A percentile compares a stretch with the other conserved stretches of the same genome.
phyloP scores from a whole-genome alignment of 345 rosid genomes.

The Ceriops zippeliana region DNA sequence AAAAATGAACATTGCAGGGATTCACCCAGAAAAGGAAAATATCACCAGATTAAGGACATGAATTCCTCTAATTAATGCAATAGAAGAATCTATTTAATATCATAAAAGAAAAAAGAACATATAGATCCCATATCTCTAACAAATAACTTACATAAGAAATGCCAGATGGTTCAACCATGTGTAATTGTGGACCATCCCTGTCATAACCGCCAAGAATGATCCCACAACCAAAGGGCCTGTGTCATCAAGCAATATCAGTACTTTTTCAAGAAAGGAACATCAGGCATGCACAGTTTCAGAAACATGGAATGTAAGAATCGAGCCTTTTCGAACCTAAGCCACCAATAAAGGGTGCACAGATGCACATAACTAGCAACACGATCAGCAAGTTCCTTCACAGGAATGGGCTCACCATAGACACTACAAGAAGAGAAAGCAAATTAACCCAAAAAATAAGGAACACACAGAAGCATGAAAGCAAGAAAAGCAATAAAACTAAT shows the following conservation, averaged over 20 bases:
- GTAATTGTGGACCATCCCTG: slow-evolving; percentile 92
- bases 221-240: slow-evolving; percentile 97
- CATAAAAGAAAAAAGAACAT: neutral
- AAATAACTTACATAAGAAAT: slow-evolving; percentile 73
- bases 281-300: neutral
- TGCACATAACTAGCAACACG: slow-evolving; percentile 98
- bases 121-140: neutral
- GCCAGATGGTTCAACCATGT: slow-evolving; percentile 96
- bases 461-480: neutral
- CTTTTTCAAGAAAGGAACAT: neutral
- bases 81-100: neutral
- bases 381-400: slow-evolving; percentile 89
- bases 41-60: neutral
- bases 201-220: slow-evolving; percentile 97
- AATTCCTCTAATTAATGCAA: neutral
- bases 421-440: slow-evolving; percentile 28
- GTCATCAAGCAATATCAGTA: slow-evolving; percentile 9
- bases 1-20: neutral
- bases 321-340: slow-evolving; percentile 67
- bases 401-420: slow-evolving; percentile 81
- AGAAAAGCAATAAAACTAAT: neutral
- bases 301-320: slow-evolving; percentile 3
- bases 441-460: neutral
- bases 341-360: slow-evolving; percentile 97
- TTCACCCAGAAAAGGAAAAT: neutral